Conservation (phyloP, 805 yeast genomes). For the Ogataea chonburiensis region DNA sequence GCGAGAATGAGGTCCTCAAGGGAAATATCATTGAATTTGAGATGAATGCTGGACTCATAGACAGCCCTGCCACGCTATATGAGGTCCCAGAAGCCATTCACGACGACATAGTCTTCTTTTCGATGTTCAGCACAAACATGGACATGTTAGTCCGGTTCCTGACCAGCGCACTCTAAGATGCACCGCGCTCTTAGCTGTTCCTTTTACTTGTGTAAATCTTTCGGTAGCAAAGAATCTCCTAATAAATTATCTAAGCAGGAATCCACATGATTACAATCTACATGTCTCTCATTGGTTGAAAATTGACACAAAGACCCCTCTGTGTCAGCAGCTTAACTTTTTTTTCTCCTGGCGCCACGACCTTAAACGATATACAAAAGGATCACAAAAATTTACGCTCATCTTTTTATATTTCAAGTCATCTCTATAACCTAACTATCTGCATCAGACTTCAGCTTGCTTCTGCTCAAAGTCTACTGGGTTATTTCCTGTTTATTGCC, state of each 20-base stretch:
- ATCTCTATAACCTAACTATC: constrained; percentile 1
- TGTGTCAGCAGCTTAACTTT: background rate
- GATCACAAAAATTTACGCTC: constrained; percentile 1
- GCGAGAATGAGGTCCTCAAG: constrained; percentile 7
- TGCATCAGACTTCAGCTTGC: too few species aligned
- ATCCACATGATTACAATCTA: constrained; percentile 5
- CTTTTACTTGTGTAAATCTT: too few species aligned
- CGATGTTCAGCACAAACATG: background rate
- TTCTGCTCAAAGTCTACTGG: too few species aligned
- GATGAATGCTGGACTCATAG: background rate
- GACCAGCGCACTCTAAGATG: background rate
- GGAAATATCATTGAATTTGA: constrained; percentile 3
- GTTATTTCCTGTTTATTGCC: background rate
- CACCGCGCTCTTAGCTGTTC: too few species aligned
- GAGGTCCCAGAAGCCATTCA: constrained; percentile 3
- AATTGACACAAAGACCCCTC: background rate
- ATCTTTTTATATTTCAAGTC: constrained; percentile 1
- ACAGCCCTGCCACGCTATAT: background rate
- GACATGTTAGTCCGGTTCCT: background rate
- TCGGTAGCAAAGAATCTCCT: too few species aligned
- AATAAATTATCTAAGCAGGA: too few species aligned
- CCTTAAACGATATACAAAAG: background rate
- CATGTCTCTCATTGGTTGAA: constrained; percentile 4
- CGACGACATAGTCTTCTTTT: constrained; percentile 1
- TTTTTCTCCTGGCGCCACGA: background rate